Evolutionary conservation across 192 early-diverging fungal species (phyloP).

Genomic region (Gamsiella multidivaricata): DNA sequence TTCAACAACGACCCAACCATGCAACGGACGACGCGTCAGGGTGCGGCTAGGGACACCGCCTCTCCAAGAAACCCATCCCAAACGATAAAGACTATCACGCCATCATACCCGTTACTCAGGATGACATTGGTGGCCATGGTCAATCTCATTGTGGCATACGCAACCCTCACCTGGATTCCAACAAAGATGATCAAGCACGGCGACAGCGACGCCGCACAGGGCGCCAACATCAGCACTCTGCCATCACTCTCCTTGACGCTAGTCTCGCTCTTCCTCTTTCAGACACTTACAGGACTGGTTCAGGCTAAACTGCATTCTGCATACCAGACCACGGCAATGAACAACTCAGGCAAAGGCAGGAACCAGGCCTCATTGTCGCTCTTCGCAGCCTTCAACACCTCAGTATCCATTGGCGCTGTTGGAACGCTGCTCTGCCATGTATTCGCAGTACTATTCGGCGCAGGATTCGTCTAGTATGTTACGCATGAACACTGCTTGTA

Average conservation of each 20-base stretch:
- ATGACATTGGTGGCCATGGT: constrained; percentile 35
- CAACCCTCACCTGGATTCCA: constrained; percentile 35
- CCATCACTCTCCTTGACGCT: constrained; percentile 46
- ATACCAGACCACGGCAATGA: neutral
- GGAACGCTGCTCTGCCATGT: constrained; percentile 35
- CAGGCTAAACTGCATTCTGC: constrained; percentile 14
- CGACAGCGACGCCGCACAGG: neutral
- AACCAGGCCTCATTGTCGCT: constrained; percentile 4
- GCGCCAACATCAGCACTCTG: constrained; percentile 7
- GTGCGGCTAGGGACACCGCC: neutral
- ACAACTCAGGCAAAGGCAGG: neutral
- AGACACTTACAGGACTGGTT: constrained; percentile 21
- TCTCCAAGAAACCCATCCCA: neutral
- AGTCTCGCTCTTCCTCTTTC: constrained; percentile 22
- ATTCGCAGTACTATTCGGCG: constrained; percentile 47
- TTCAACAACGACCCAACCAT: constrained; percentile 1
- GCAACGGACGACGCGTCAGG: constrained; percentile 36
- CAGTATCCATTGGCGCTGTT: constrained; percentile 32
- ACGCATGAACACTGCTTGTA: neutral
- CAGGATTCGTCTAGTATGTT: constrained; percentile 35
- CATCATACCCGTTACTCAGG: constrained; percentile 40
- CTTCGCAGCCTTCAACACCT: constrained; percentile 18
- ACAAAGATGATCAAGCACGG: neutral
- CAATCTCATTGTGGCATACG: constrained; percentile 25
- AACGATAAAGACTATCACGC: neutral